phyloP scores from a whole-genome alignment of 371 early-diverging fungal genomes.

The Haplosporangium sp. region DNA sequence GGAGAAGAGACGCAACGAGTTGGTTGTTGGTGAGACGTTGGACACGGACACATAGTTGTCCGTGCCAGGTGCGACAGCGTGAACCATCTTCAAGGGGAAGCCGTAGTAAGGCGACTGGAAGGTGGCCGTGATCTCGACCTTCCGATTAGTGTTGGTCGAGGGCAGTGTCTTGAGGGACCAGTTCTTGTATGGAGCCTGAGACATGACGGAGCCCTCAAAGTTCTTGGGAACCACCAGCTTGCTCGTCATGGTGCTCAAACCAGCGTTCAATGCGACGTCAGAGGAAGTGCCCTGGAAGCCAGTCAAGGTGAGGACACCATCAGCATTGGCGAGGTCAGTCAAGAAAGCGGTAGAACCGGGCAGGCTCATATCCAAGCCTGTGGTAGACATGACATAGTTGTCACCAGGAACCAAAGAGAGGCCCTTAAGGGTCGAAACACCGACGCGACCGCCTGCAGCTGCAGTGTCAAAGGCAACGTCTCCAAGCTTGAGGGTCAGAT shows the following conservation, averaged over 20 bases:
- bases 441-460: conserved; percentile 13
- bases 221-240: conserved; percentile 15
- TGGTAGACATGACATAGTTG: conserved; percentile 34
- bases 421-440: conserved; percentile 28
- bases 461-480: conserved; percentile 35
- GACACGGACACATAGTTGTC: conserved; percentile 16
- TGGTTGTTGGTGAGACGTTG: not conserved
- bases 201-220: conserved; percentile 28
- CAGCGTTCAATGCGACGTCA: conserved; percentile 40
- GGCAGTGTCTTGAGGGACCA: conserved; percentile 36
- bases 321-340: not conserved
- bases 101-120: conserved; percentile 53
- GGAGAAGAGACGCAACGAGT: conserved; percentile 10
- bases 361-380: conserved; percentile 12
- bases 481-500: conserved; percentile 31
- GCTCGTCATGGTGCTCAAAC: conserved; percentile 15
- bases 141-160: conserved; percentile 8
- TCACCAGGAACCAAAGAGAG: conserved; percentile 37
- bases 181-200: conserved; percentile 42
- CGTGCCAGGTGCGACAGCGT: conserved; percentile 3
- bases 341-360: conserved; percentile 15
- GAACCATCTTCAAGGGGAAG: conserved; percentile 16
- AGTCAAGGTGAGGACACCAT: conserved; percentile 21
- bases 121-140: conserved; percentile 33
- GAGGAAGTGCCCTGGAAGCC: conserved; percentile 19